phyloP scores from a whole-genome alignment of 2,329 filamentous ascomycete genomes.

The Xylariomycetidae sp. region DNA sequence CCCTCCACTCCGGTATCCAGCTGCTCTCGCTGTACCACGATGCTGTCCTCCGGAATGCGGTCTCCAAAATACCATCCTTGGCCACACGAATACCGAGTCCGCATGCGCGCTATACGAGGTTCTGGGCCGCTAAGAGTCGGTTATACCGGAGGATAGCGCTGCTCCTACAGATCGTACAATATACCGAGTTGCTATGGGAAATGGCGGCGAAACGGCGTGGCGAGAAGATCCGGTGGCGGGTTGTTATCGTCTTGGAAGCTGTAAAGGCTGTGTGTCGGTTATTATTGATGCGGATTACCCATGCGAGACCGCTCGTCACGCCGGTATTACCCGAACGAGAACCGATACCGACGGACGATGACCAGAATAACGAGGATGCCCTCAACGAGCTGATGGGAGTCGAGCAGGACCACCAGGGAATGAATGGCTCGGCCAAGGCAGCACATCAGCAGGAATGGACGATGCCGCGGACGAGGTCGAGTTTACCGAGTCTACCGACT shows the following conservation, averaged over 20 bases:
- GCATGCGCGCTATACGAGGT: constrained; percentile 61
- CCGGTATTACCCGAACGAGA: constrained; percentile 85
- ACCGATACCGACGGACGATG: constrained; percentile 55
- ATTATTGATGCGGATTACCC: constrained; percentile 74
- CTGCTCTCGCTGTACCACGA: constrained; percentile 92
- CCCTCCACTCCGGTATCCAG: constrained; percentile 81
- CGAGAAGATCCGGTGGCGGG: constrained; percentile 76
- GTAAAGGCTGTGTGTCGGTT: constrained; percentile 82
- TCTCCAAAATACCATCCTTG: constrained; percentile 56
- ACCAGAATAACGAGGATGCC: constrained; percentile 42
- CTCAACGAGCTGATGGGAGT: constrained; percentile 29
- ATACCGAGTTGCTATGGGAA: constrained; percentile 94
- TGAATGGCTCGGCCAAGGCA: constrained; percentile 42
- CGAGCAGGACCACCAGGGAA: constrained; percentile 28
- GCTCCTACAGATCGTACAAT: constrained; percentile 82
- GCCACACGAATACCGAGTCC: constrained; percentile 47
- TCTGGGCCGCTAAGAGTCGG: constrained; percentile 56
- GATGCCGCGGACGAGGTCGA: constrained; percentile 91
- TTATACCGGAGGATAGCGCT: constrained; percentile 78
- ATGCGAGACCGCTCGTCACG: constrained; percentile 73
- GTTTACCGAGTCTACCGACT: constrained; percentile 75
- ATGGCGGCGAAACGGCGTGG: constrained; percentile 88
- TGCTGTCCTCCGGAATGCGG: constrained; percentile 63
- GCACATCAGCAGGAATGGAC: constrained; percentile 62
- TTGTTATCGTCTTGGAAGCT: constrained; percentile 77